Evolutionary conservation across 805 yeast genomes (phyloP), one percentile per base, ranked within the genome.

Genomic region (Yamadazyma sp.): DNA sequence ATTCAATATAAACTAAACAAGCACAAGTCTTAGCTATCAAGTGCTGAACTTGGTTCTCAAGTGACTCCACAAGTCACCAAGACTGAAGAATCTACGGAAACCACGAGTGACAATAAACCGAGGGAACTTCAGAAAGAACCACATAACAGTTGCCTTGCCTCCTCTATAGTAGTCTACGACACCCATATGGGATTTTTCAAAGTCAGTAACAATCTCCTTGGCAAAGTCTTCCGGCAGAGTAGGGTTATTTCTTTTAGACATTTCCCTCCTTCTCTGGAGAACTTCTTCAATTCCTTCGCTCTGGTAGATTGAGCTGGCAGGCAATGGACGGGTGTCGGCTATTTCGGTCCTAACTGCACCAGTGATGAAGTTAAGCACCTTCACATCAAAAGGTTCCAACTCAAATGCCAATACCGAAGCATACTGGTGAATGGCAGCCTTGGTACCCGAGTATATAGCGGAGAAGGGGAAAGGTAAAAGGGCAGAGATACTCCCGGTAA

Each of bases 291-390:
- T 78, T 35, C 73, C 84, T 3, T 75, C 73, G 22, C 61, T 55
- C 41, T 73, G 64, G 52, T 68, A 83, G 30, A 77, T 51, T 0
- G 90, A 82, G 17, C 53, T 59, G n/a, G 57, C 57, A 3, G 85
- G 83, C 23, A 83, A 55, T 1, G 77, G 71, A 47, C 87, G 68
- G 2, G 65, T 75, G 48, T 84, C 91, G 0, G 80, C 84, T 48
- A 85, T 82, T 40, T 79, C 70, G 0, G 93, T 82, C 15, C 64
- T 62, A 20, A 85, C 93, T 24, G 85, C 91, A 20, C 95, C 95
- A 6, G 93, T 84, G 27, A 83, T 60, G 9, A 81, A 69, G 49
- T 82, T 81, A 42, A 82, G 66, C 0, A 85, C 91, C 34, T 77
- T 68, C 4, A 85, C 91, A 11, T 74, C 84, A 49, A 83, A 80